Base-by-base conservation (phyloP, 306 rosid species). In the Astragalus membranaceus region DNA sequence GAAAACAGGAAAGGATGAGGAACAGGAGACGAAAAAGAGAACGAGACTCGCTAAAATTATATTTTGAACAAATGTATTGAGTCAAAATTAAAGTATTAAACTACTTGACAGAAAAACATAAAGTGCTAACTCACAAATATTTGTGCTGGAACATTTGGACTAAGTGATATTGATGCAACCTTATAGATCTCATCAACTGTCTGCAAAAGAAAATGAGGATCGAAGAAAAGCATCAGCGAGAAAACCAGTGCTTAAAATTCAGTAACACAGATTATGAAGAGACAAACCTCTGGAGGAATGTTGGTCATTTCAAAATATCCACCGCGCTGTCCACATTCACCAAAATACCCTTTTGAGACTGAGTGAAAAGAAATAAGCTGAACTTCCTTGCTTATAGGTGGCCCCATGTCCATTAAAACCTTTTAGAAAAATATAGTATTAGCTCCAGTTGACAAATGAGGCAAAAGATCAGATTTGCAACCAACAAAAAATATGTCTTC, bases 241-340 rank as follows among this genome's bases (percentile, higher is more conserved):
- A 20, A 20, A 20, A 20, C 2, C 23, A 20, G 23, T 20, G 23
- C 23, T 20, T 2, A 20, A 53, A 80, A 50, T 13, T 55, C 42
- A 44, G 70, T 42, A 36, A 73, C 62, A 33, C 6, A 8, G 39
- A 17, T 50, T 16, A 80, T 44, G 44, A 72, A 55, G 51, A 79
- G 58, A 79, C 85, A 71, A 79, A 95, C 99, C 96, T 84, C 54
- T 11, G 97, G 96, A 80, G 99, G 84, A 80, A 95, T 87, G 81
- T 95, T 95, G 78, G 92, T 89, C 99, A 95, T 95, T 88, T 95
- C 99, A 64, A 86, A 91, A 80, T 95, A 95, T 76, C 97, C 99
- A 83, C 99, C 99, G 5, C 99, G 83, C 82, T 95, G 99, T 80
- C 99, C 99, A 72, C 99, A 95, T 86, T 95, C 99, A 57, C 99